Evolutionary conservation across 1,284 basidiomycete species (phyloP).

Genomic region (Volvariella volvacea): DNA sequence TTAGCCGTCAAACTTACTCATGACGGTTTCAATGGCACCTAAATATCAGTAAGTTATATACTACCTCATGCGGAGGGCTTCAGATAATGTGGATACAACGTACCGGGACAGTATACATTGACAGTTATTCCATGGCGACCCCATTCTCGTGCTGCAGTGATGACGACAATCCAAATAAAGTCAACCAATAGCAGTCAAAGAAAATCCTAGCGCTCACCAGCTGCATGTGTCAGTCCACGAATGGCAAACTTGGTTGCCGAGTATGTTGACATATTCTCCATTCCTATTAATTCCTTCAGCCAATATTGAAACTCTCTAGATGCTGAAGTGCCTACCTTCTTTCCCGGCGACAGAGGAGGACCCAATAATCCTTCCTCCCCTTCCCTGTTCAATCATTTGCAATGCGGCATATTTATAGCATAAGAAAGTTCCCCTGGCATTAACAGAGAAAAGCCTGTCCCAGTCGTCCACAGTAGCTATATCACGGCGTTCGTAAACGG

Average conservation of each 20-base stretch:
- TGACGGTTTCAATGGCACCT: too few species aligned
- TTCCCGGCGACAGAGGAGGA: constrained; percentile 13
- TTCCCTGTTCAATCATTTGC: constrained; percentile 19
- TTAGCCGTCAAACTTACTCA: too few species aligned
- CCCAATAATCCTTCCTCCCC: constrained; percentile 17
- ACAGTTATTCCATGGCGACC: constrained; percentile 23
- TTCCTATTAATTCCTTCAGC: not conserved
- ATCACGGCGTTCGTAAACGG: not conserved
- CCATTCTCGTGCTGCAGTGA: constrained; percentile 18
- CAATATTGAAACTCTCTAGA: not conserved
- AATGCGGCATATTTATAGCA: constrained; percentile 19
- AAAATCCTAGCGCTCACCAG: constrained; percentile 13
- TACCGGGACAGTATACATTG: constrained; percentile 23
- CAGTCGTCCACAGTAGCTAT: constrained; percentile 11
- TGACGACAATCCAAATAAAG: not conserved
- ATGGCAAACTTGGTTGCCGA: constrained; percentile 19
- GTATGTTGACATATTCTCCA: constrained; percentile 9
- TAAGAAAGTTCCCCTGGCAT: constrained; percentile 14
- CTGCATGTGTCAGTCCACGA: constrained; percentile 18
- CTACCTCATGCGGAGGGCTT: too few species aligned
- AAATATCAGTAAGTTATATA: too few species aligned
- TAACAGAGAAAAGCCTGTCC: constrained; percentile 13
- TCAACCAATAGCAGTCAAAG: not conserved
- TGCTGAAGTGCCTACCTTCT: constrained; percentile 7
- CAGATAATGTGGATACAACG: too few species aligned